A percentile compares a stretch with the other conserved stretches of the same genome.
phyloP scores from a whole-genome alignment of 2,329 filamentous ascomycete species.

The Penicillium sp. region DNA sequence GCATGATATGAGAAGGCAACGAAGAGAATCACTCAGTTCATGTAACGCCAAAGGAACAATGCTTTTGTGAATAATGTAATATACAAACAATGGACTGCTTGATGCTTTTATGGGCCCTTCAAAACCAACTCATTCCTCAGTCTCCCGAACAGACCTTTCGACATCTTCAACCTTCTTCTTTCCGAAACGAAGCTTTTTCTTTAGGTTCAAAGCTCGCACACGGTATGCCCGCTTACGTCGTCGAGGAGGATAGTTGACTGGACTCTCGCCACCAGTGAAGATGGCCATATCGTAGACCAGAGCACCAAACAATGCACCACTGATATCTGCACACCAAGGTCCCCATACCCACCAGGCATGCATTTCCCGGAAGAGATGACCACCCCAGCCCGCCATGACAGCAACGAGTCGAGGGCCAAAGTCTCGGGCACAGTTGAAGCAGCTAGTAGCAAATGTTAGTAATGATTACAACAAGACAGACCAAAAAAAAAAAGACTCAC shows the following conservation, averaged over 20 bases:
- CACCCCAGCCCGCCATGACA: constrained; percentile 36
- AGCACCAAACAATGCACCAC: constrained; percentile 34
- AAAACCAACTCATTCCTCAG: background rate
- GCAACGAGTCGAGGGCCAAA: constrained; percentile 37
- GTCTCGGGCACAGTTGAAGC: constrained; percentile 39
- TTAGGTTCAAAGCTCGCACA: constrained; percentile 31
- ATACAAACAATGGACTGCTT: background rate
- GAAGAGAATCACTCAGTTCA: constrained; percentile 1
- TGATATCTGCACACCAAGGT: constrained; percentile 36
- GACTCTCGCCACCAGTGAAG: constrained; percentile 42
- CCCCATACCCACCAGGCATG: constrained; percentile 40
- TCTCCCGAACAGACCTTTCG: constrained; percentile 14
- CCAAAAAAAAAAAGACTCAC: constrained; percentile 9
- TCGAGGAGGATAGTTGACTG: constrained; percentile 46
- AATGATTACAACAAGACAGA: background rate
- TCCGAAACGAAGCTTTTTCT: constrained; percentile 16
- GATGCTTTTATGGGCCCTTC: background rate
- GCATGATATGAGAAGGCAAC: constrained; percentile 48
- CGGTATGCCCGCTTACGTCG: constrained; percentile 37
- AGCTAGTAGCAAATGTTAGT: constrained; percentile 12
- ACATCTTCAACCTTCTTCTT: constrained; percentile 19
- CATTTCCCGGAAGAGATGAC: constrained; percentile 23
- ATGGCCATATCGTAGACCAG: constrained; percentile 39
- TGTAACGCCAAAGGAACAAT: background rate
- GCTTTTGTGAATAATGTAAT: background rate